These are phyloP conservation scores for Cercospora sp. DNA, from an alignment of 2,329 filamentous ascomycete species.

Conservation along the genomic window DNA sequence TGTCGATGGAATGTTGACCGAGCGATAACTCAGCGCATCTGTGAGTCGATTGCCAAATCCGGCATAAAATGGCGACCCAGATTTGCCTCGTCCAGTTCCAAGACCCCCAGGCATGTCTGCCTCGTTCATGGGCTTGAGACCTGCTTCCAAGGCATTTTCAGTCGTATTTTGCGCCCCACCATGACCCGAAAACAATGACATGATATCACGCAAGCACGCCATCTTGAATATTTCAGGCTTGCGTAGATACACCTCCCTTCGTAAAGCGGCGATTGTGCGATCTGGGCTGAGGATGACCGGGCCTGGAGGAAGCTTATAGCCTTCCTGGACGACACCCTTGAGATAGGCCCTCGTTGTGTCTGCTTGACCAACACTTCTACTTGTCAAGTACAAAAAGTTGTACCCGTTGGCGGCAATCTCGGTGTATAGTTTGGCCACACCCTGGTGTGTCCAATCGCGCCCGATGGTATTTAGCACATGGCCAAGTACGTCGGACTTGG, in stretches of 20 bases:
- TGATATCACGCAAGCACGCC: slow-evolving; percentile 93
- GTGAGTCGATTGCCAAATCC: slow-evolving; percentile 96
- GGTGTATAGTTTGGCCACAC: slow-evolving; percentile 94
- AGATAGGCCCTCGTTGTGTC: slow-evolving; percentile 89
- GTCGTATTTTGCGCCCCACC: slow-evolving; percentile 38
- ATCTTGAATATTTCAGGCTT: slow-evolving; percentile 99
- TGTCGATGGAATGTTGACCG: slow-evolving; percentile 89
- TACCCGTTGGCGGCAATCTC: slow-evolving; percentile 95
- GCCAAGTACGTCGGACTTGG: slow-evolving; percentile 67
- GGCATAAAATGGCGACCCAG: slow-evolving; percentile 77
- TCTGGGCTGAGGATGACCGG: slow-evolving; percentile 95
- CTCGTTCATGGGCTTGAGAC: slow-evolving; percentile 27
- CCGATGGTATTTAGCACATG: slow-evolving; percentile 97
- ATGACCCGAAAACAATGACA: slow-evolving; percentile 68
- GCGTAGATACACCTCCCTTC: slow-evolving; percentile 88
- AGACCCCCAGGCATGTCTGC: slow-evolving; percentile 19
- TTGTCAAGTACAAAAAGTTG: slow-evolving; percentile 98
- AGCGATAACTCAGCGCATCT: slow-evolving; percentile 92
- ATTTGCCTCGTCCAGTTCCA: slow-evolving; percentile 32
- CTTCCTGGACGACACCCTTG: slow-evolving; percentile 84
- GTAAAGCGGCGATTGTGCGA: slow-evolving; percentile 86
- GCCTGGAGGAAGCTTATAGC: slow-evolving; percentile 80
- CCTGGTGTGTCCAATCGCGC: slow-evolving; percentile 95
- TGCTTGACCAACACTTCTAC: slow-evolving; percentile 87
- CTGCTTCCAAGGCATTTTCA: slow-evolving; percentile 33